phyloP scores from a whole-genome alignment of 768 basidiomycete species.

The Mycena epipterygia region DNA sequence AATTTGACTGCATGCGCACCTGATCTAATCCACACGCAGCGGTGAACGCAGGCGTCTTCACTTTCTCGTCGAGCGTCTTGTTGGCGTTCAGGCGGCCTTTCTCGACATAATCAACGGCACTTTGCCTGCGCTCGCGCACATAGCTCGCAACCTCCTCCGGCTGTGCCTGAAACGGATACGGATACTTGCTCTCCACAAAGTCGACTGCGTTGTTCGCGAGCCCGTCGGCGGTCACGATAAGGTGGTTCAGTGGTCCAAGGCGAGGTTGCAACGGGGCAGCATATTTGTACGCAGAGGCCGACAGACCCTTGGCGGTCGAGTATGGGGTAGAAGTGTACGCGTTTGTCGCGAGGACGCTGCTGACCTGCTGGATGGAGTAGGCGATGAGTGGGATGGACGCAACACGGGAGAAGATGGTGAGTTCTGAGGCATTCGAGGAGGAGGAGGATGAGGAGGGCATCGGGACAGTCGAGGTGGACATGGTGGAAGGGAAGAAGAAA shows the following conservation, averaged over 20 bases:
- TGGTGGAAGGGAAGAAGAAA: conserved; percentile 27
- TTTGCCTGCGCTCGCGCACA: conserved; percentile 69
- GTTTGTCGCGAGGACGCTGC: conserved; percentile 71
- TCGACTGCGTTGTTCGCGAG: conserved; percentile 78
- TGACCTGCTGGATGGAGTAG: conserved; percentile 71
- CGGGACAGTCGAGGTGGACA: conserved; percentile 31
- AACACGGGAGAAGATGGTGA: conserved; percentile 74
- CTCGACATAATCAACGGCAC: conserved; percentile 61
- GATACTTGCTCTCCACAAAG: conserved; percentile 78
- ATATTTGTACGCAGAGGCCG: conserved; percentile 69
- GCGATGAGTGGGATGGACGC: conserved; percentile 82
- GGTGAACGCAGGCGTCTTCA: conserved; percentile 72
- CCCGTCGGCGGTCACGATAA: conserved; percentile 72
- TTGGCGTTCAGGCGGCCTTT: conserved; percentile 55
- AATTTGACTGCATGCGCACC: conserved; percentile 57
- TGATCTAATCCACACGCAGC: conserved; percentile 81
- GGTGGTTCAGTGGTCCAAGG: conserved; percentile 78
- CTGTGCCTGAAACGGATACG: conserved; percentile 80
- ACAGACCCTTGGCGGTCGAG: conserved; percentile 72
- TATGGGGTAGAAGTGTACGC: conserved; percentile 75
- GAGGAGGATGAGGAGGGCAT: conserved; percentile 32
- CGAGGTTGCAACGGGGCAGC: conserved; percentile 76
- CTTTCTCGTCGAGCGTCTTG: conserved; percentile 75
- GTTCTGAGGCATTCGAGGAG: conserved; percentile 56
- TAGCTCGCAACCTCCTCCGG: conserved; percentile 78